Conservation (phyloP, 345 rosid species). For the Euphorbia tirucalli region DNA sequence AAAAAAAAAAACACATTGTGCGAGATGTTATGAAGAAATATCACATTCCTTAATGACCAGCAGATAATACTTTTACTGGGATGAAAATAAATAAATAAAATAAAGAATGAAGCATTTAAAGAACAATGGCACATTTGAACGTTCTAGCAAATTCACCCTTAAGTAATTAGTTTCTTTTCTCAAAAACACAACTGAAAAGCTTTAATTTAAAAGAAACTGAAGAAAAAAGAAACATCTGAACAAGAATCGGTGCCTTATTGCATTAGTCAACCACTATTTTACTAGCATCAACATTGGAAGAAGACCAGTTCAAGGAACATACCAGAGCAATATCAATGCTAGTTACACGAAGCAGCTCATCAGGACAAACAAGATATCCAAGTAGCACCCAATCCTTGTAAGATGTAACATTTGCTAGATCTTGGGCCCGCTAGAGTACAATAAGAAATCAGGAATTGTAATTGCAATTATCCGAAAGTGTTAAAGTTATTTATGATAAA, state of each 20-base stretch:
- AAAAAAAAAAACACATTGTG: not conserved
- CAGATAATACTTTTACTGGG: not conserved
- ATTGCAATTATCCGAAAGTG: slow-evolving; percentile 4
- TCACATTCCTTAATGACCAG: not conserved
- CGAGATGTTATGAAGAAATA: not conserved
- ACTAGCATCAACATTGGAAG: not conserved
- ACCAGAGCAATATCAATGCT: slow-evolving; percentile 98
- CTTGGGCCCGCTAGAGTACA: slow-evolving; percentile 84
- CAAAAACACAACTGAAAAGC: not conserved
- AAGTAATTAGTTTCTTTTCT: not conserved
- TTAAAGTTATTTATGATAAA: not conserved
- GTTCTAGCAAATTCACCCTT: not conserved
- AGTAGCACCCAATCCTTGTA: slow-evolving; percentile 96
- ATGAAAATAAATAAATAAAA: not conserved
- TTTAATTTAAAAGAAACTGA: not conserved
- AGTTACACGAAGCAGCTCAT: slow-evolving; percentile 96
- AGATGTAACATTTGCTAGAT: slow-evolving; percentile 95
- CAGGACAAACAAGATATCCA: slow-evolving; percentile 98
- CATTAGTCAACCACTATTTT: not conserved
- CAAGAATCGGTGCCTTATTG: not conserved
- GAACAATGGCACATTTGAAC: not conserved
- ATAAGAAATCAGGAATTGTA: slow-evolving; percentile 18
- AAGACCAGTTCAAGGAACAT: slow-evolving; percentile 12
- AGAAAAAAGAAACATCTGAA: not conserved
- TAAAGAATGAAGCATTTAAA: not conserved